Evolutionary conservation across 805 yeast species (phyloP).

Genomic region (Grigorovia transvaalensis): DNA sequence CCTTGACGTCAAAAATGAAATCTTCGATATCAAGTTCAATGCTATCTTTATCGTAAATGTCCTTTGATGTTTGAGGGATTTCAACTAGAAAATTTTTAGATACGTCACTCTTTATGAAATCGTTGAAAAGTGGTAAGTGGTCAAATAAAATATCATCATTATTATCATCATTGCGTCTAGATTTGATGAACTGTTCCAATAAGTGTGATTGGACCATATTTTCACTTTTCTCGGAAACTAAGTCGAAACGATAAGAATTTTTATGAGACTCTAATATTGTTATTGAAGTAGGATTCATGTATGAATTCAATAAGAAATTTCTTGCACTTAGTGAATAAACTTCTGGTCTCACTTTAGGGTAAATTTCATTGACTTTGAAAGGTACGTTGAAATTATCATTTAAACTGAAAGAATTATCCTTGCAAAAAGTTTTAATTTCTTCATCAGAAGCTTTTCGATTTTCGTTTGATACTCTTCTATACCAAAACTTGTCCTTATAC

Average conservation of each 20-base stretch:
- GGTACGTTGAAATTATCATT: slow-evolving; percentile 6
- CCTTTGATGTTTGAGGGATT: slow-evolving; percentile 9
- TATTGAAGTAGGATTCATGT: slow-evolving; percentile 18
- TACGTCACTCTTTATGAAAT: slow-evolving; percentile 9
- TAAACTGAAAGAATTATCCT: neutral
- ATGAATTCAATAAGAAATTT: slow-evolving; percentile 13
- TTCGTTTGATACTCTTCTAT: slow-evolving; percentile 1
- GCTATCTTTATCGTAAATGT: slow-evolving; percentile 8
- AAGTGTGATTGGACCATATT: slow-evolving; percentile 13
- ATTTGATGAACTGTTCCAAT: slow-evolving; percentile 1
- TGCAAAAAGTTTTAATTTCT: neutral
- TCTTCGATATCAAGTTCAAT: slow-evolving; percentile 14
- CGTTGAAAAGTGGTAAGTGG: slow-evolving; percentile 11
- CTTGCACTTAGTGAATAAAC: slow-evolving; percentile 25
- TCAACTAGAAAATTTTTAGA: slow-evolving; percentile 8
- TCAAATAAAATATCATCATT: slow-evolving; percentile 12
- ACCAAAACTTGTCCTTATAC: slow-evolving; percentile 15
- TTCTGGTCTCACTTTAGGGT: slow-evolving; percentile 23
- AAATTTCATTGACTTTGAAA: slow-evolving; percentile 9
- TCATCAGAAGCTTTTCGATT: neutral
- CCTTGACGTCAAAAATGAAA: slow-evolving; percentile 21
- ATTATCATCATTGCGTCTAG: neutral
- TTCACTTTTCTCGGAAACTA: slow-evolving; percentile 6
- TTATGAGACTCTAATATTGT: slow-evolving; percentile 16
- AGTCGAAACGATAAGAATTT: slow-evolving; percentile 12